Base-by-base conservation (phyloP, 352 stramenopile species). In the Phytophthora tubulina region DNA sequence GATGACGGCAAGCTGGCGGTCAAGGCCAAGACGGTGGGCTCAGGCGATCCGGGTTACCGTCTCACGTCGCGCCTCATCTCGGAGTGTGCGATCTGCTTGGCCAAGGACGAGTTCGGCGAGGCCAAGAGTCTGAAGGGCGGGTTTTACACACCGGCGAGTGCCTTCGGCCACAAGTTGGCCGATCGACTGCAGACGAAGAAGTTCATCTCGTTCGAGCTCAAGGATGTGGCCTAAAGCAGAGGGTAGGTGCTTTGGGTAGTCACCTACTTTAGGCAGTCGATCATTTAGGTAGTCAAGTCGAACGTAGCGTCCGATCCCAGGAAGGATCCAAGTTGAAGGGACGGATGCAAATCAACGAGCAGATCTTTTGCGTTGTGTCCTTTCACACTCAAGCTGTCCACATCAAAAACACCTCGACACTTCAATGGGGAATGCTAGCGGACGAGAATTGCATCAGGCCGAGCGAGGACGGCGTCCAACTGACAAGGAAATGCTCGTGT, bases 111-210 rank as follows among this genome's bases (percentile, higher is more conserved):
- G 45, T 73, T 84, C 14, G 63, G 41, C 13, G 39, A 60, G 5
- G 38, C 64, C 0, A 52, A 54, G 42, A 59, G 7, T 38, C 49
- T 81, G 9, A 54, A 58, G 13, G 85, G 85, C 46, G 85, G 85
- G 50, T 90, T 92, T 46, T 85, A 84, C 63, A 92, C 82, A 6
- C 81, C 85, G 6, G 82, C 81, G 41, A 88, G 78, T 35, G 85
- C 82, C 3, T 84, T 90, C 33, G 85, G 85, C 21, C 72, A 86
- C 69, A 82, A 81, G 52, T 63, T 92, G 30, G 79, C 70, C 3
- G 68, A 85, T 15, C 81, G 85, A 1, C 44, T 92, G 15, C 75
- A 88, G 35, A 70, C 62, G 8, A 89, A 89, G 63, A 87, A 89
- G 66, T 67, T 87, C 52, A 83, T 91, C 17, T 78, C 76, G 38